Evolutionary conservation across 2,329 filamentous ascomycete genomes (phyloP).

Genomic region (Didymella sp.): DNA sequence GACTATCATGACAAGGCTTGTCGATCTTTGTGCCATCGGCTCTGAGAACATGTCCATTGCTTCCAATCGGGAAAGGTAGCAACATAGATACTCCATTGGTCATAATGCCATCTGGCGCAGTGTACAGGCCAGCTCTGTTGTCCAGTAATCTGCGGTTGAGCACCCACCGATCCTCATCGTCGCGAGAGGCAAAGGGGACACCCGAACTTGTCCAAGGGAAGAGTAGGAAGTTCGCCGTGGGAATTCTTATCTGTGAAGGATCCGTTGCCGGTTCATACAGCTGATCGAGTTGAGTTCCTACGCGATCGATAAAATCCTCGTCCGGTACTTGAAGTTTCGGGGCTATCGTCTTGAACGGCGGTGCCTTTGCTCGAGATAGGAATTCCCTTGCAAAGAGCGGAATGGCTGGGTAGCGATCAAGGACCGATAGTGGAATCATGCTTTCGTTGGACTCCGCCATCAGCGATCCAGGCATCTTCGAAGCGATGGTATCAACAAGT

Average conservation of each 20-base stretch:
- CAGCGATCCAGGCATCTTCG: not conserved
- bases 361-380: conserved; percentile 3
- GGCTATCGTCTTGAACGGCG: conserved; percentile 4
- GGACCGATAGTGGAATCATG: conserved; percentile 1
- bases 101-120: not conserved
- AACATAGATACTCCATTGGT: conserved; percentile 4
- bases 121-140: conserved; percentile 7
- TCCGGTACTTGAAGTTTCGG: conserved; percentile 4
- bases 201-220: conserved; percentile 6
- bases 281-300: conserved; percentile 2
- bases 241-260: not conserved
- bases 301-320: conserved; percentile 5
- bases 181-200: conserved; percentile 2
- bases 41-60: conserved; percentile 5
- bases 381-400: conserved; percentile 6
- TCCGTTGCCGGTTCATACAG: not conserved
- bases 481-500: conserved; percentile 3
- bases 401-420: conserved; percentile 6
- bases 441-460: not conserved
- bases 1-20: conserved; percentile 1
- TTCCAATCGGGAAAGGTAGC: conserved; percentile 7
- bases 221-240: conserved; percentile 3
- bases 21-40: not conserved
- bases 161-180: conserved; percentile 4
- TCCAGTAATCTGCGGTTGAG: conserved; percentile 2